Percentiles rank a stretch among this genome's conserved stretches.
phyloP scores from a whole-genome alignment of 805 yeast genomes.

The Nakazawaea anatomiae region DNA sequence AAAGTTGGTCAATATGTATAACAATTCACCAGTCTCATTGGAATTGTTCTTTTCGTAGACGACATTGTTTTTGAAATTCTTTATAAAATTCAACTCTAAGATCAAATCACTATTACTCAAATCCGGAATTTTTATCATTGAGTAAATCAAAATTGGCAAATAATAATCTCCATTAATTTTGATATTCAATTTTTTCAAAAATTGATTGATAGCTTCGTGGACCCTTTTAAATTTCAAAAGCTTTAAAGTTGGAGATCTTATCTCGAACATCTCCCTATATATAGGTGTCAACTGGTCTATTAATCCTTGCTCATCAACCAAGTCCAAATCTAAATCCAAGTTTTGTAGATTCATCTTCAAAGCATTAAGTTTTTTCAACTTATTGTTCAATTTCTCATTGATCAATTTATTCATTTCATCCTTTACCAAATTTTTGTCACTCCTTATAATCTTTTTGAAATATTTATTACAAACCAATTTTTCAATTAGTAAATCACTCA shows the following conservation, averaged over 20 bases:
- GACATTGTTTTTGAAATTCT: constrained; percentile 24
- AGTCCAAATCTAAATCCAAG: constrained; percentile 23
- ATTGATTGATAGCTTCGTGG: constrained; percentile 22
- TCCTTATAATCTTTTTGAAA: constrained; percentile 26
- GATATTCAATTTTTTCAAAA: constrained; percentile 16
- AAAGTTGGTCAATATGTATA: constrained; percentile 28
- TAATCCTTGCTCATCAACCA: constrained; percentile 19
- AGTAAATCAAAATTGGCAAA: constrained; percentile 27
- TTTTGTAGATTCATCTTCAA: constrained; percentile 18
- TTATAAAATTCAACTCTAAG: constrained; percentile 26
- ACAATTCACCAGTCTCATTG: constrained; percentile 25
- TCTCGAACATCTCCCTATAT: constrained; percentile 24
- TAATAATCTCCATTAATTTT: constrained; percentile 27
- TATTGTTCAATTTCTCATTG: constrained; percentile 20
- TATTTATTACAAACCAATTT: constrained; percentile 26
- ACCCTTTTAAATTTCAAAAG: constrained; percentile 23
- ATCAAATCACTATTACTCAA: constrained; percentile 20
- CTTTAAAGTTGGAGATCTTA: constrained; percentile 28
- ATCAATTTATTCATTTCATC: constrained; percentile 24
- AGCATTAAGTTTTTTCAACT: constrained; percentile 19
- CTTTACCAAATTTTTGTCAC: constrained; percentile 21
- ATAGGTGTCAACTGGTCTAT: constrained; percentile 19
- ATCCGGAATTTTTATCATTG: constrained; percentile 24
- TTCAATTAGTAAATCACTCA: constrained; percentile 24
- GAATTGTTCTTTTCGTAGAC: constrained; percentile 18